Evolutionary conservation across 495 filamentous ascomycete species (phyloP), one percentile per base, ranked within the genome.

Genomic region (Rostrohypoxylon terebratum): DNA sequence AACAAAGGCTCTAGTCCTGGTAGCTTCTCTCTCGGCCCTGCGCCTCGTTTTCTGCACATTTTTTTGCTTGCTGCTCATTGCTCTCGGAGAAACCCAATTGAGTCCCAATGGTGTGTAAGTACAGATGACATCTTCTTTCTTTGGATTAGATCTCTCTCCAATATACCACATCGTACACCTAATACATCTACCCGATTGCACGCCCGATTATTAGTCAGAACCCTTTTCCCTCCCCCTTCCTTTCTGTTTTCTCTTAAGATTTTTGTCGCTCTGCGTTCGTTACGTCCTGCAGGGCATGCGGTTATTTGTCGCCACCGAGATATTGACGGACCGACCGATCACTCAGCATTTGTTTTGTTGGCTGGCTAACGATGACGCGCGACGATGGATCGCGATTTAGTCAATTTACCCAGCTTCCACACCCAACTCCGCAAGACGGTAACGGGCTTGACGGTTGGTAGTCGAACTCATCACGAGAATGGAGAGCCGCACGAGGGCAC

Each of bases 291-390:
- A 69, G 44, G 55, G 54, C 58, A 68, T 68, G 68, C 36, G 34
- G 61, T 75, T 40, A 3, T 64, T 64, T 47, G 54, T 63, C 42
- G 50, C 18, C 65, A 50, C 55, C 44, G 59, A 59, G 28, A 64
- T 47, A 23, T 13, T 64, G 33, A 67, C 61, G 23, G 50, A 54
- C 61, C 16, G 42, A 54, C 54, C 44, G 54, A 59, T 36, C 50
- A 28, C 28, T 28, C 28, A 28, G 47, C 54, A 45, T 16, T 38
- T 31, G 38, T 42, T 13, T 55, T 47, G 54, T 68, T 58, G 53
- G 76, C 76, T 78, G 53, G 76, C 76, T 78, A 73, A 78, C 66
- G 7, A 77, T 73, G 74, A 73, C 58, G 66, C 61, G 69, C 44
- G 62, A 73, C 28, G 38, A 78, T 78, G 76, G 63, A 67, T 66